These are phyloP conservation scores for Fusarium papillatum DNA, from an alignment of 2,329 filamentous ascomycete genomes.

Conservation along the genomic window DNA sequence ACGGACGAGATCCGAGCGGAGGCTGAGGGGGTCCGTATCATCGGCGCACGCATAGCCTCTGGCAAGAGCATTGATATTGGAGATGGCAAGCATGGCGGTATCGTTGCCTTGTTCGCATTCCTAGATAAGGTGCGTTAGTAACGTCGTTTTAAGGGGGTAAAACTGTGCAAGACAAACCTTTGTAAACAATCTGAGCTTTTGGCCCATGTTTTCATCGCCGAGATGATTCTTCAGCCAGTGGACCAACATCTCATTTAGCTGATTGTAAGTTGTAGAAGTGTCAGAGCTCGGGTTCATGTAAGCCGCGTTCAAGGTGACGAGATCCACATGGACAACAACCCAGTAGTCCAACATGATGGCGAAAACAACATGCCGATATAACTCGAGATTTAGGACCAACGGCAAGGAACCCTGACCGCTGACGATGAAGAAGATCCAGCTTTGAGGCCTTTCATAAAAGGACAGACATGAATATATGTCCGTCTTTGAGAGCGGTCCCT, in stretches of 20 bases:
- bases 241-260: background rate
- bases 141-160: background rate
- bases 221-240: background rate
- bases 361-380: background rate
- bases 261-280: background rate
- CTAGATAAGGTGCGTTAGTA: too few species aligned
- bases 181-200: background rate
- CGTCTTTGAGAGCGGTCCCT: background rate
- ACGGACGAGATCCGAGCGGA: too few species aligned
- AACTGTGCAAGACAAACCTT: background rate
- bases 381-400: background rate
- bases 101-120: too few species aligned
- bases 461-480: background rate
- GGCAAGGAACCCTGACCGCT: background rate
- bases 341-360: background rate
- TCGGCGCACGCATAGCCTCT: too few species aligned
- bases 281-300: background rate
- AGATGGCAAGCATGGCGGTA: too few species aligned
- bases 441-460: background rate
- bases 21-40: too few species aligned
- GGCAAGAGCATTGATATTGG: too few species aligned
- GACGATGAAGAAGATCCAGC: background rate
- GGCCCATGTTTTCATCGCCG: background rate
- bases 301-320: background rate
- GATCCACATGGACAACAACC: background rate